Base-by-base conservation (phyloP, 2,329 filamentous ascomycete genomes). In the Cladobotryum mycophilum region DNA sequence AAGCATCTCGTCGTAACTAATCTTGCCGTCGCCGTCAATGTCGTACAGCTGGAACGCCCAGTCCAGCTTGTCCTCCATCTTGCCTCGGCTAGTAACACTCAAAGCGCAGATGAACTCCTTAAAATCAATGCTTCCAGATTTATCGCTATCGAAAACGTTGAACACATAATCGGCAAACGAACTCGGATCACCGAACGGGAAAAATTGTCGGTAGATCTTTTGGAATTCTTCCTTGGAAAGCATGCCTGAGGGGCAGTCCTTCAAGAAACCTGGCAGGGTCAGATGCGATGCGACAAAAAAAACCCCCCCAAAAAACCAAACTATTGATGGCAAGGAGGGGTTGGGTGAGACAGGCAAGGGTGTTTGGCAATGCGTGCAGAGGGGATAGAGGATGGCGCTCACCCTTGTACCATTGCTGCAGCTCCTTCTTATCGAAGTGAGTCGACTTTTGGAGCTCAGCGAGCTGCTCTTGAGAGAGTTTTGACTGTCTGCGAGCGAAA, bases 401-500 rank as follows among this genome's bases (percentile, higher is more conserved):
- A 96, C 93, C 93, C 80, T 97, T 97, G 74, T 99, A 97, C 93
- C 93, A 99, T 84, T 97, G 92, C 70, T 99, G 93, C 67, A 99
- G 73, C 73, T 99, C 93, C 78, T 97, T 97, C 85, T 96, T 96
- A 73, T 99, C 93, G 67, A 99, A 99, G 72, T 97, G 90, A 57
- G 93, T 99, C 54, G 90, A 90, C 76, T 89, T 93, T 70, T 97
- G 91, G 60, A 99, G 84, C 72, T 99, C 93, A 60, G 81, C 82
- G 66, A 99, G 87, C 80, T 99, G 90, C 71, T 96, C 87, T 69
- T 93, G 89, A 53, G 91, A 96, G 68, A 99, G 86, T 78, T 97
- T 99, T 63, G 92, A 97, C 79, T 97, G 93, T 74, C 93, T 99
- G 37, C 9, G 6, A 12, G 34, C 41, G 14, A 9, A 17, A 25